Conservation (phyloP, 2,329 filamentous ascomycete species). For the Sporothrix variecibatus region DNA sequence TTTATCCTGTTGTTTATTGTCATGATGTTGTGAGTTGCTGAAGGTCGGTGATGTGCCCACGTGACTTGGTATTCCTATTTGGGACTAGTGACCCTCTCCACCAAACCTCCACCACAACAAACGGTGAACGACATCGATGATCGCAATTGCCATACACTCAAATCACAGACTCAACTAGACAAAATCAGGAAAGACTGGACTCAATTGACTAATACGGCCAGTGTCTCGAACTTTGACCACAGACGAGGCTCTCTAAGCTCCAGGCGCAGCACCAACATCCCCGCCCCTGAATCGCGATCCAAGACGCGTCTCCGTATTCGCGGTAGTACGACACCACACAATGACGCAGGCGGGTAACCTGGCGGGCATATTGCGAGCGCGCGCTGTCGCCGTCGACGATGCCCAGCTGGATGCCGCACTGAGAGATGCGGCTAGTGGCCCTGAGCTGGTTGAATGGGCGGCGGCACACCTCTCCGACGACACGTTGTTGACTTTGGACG, state of each 20-base stretch:
- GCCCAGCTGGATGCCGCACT: constrained; percentile 41
- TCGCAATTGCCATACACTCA: background rate
- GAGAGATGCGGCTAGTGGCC: constrained; percentile 39
- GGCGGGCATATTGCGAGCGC: constrained; percentile 24
- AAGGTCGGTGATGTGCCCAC: background rate
- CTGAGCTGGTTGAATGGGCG: constrained; percentile 51
- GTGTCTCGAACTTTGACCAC: background rate
- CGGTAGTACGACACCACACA: background rate
- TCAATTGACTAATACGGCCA: background rate
- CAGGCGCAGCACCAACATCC: background rate
- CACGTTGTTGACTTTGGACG: constrained; percentile 56
- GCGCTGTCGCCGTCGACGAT: constrained; percentile 22
- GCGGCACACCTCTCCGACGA: constrained; percentile 50
- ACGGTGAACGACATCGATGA: background rate
- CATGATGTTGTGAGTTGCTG: background rate
- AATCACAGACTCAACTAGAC: background rate
- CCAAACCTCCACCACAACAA: constrained; percentile 4
- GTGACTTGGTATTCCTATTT: background rate
- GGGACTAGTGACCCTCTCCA: background rate
- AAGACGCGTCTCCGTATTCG: constrained; percentile 1
- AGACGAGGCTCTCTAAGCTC: background rate
- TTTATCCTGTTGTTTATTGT: background rate
- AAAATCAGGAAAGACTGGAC: background rate
- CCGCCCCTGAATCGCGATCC: background rate
- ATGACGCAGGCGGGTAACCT: constrained; percentile 14